Evolutionary conservation across 371 early-diverging fungal genomes (phyloP), one percentile per base, ranked within the genome.

Genomic region (Apophysomyces elegans): DNA sequence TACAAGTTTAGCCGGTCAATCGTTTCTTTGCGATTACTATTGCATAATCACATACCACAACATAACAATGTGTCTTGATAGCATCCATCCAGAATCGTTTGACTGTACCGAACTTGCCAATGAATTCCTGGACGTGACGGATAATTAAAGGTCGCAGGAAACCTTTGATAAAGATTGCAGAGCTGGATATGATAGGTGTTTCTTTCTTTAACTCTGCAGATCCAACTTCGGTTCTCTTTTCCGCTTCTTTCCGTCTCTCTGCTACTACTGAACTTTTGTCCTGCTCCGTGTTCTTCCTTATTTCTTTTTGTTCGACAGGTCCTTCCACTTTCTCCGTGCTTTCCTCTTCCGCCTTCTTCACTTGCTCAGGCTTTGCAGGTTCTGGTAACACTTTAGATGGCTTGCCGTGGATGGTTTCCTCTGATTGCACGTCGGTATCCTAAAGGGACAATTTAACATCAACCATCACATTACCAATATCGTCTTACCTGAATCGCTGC

Each of bases 31-130:
- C 5, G n/a, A 59, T 47, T 41, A 41, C 5, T 41, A 11, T 63
- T 69, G 77, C 32, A 26, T 26, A 26, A 26, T 26, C 32, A 26
- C 3, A 26, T 86, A 91, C 92, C 62, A 83, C 83, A n/a, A 88
- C 93, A 82, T 88, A 95, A 59, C 91, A 89, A 65, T 93, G 94
- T 1, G 94, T 90, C 61, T 93, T 93, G 73, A 95, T 93, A 37
- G 81, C 82, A 74, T 94, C 92, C 82, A 95, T 91, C 95, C 95
- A 94, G 26, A 93, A 82, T 54, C 83, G 80, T 36, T 87, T 86
- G 3, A 89, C 71, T 14, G 75, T 80, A 9, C 95, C 95, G 65
- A 80, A 90, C 70, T 86, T 77, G 14, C 71, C 75, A 39, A 94
- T 77, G 59, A 91, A 68, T 58, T 89, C 86, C 64, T 87, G 81